phyloP scores from a whole-genome alignment of 768 basidiomycete species.

The Mycena metata region DNA sequence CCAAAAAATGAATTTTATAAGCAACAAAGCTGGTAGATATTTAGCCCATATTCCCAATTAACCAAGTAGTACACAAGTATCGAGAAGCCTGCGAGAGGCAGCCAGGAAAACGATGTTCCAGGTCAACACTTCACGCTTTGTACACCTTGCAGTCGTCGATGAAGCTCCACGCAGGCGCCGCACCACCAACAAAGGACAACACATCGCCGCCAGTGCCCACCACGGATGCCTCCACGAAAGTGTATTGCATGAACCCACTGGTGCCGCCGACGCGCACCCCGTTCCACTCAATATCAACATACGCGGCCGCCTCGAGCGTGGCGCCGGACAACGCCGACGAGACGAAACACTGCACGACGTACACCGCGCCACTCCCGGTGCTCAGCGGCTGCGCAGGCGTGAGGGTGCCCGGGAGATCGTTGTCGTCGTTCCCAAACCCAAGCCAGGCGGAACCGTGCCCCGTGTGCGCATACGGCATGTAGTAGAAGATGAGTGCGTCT shows the following conservation, averaged over 20 bases:
- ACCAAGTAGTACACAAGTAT: too few species aligned
- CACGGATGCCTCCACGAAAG: slow-evolving; percentile 17
- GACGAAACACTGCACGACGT: slow-evolving; percentile 33
- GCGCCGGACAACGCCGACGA: slow-evolving; percentile 25
- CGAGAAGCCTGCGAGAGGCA: too few species aligned
- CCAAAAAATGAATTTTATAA: too few species aligned
- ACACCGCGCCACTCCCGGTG: slow-evolving; percentile 27
- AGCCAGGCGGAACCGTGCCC: slow-evolving; percentile 30
- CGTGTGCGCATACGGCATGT: slow-evolving; percentile 28
- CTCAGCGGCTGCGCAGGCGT: slow-evolving; percentile 22
- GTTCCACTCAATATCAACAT: too few species aligned
- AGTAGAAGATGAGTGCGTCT: slow-evolving; percentile 37
- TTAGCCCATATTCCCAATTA: too few species aligned
- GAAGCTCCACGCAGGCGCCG: slow-evolving; percentile 38
- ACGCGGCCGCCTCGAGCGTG: slow-evolving; percentile 17
- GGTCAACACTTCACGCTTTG: neutral
- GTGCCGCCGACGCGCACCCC: slow-evolving; percentile 25
- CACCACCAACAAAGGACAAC: too few species aligned
- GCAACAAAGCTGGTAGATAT: too few species aligned
- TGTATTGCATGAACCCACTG: slow-evolving; percentile 22
- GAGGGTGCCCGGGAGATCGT: slow-evolving; percentile 33
- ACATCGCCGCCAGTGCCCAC: slow-evolving; percentile 32
- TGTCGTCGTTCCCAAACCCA: slow-evolving; percentile 22
- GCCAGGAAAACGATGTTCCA: too few species aligned
- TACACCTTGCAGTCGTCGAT: slow-evolving; percentile 30